phyloP scores from a whole-genome alignment of 2,329 filamentous ascomycete genomes.

The Cercospora citrullina region DNA sequence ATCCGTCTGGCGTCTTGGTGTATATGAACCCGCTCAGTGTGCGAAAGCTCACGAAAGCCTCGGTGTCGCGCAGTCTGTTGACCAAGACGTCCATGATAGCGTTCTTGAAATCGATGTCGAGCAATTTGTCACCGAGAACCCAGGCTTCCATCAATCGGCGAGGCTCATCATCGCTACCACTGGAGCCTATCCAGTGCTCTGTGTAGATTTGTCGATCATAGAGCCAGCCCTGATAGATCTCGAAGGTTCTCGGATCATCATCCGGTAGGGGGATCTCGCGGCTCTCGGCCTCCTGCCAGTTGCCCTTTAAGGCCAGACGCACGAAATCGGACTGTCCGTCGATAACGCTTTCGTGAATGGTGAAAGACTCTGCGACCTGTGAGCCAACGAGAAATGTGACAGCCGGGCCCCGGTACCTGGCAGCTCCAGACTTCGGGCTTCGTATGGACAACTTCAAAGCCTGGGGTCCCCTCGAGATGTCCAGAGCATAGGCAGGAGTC shows the following conservation, averaged over 20 bases:
- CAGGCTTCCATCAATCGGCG: constrained; percentile 21
- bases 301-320: constrained; percentile 7
- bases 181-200: not conserved
- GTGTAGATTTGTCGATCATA: constrained; percentile 14
- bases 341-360: constrained; percentile 13
- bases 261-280: constrained; percentile 16
- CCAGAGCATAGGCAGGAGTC: not conserved
- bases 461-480: too few relatives aligned
- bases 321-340: constrained; percentile 15
- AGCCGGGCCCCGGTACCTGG: too few relatives aligned
- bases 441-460: too few relatives aligned
- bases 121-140: constrained; percentile 32
- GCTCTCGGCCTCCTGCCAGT: constrained; percentile 19
- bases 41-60: not conserved
- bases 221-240: constrained; percentile 25
- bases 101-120: constrained; percentile 32
- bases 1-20: constrained; percentile 16
- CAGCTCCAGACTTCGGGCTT: too few relatives aligned
- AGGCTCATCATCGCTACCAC: too few relatives aligned
- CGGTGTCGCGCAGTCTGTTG: not conserved
- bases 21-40: constrained; percentile 20
- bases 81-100: constrained; percentile 25
- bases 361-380: not conserved
- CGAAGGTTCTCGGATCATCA: constrained; percentile 17
- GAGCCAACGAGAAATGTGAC: constrained; percentile 16